These are phyloP conservation scores for Penicillium coprophilum DNA, from an alignment of 495 filamentous ascomycete genomes.

Conservation along the genomic window DNA sequence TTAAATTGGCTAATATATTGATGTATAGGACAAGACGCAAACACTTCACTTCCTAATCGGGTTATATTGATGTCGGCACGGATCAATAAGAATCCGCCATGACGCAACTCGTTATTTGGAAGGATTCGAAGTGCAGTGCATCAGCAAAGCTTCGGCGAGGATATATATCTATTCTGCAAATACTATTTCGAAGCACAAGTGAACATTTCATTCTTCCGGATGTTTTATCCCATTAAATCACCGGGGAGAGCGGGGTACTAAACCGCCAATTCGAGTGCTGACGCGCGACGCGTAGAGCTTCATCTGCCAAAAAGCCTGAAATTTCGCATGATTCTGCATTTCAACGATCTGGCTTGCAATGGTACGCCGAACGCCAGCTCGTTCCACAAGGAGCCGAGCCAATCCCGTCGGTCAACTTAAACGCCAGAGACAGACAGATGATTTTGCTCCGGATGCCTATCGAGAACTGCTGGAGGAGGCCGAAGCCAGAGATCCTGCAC, in stretches of 20 bases:
- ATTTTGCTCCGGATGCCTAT: constrained; percentile 56
- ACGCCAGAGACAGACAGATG: constrained; percentile 12
- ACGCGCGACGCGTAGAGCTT: constrained; percentile 10
- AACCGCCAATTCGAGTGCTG: background rate
- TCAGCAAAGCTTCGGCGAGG: background rate
- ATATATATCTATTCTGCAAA: background rate
- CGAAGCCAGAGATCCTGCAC: constrained; percentile 41
- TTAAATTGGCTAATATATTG: background rate
- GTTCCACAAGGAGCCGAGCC: constrained; percentile 17
- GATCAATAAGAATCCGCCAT: constrained; percentile 11
- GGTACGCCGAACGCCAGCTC: constrained; percentile 24
- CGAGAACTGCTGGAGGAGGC: constrained; percentile 68
- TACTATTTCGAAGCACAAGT: background rate
- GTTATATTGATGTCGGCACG: constrained; percentile 15
- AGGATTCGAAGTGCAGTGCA: background rate
- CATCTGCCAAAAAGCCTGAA: background rate
- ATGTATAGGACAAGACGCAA: background rate
- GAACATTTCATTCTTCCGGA: background rate
- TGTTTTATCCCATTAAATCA: background rate
- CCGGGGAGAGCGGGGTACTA: background rate
- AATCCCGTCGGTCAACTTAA: constrained; percentile 18
- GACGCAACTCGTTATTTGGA: constrained; percentile 9
- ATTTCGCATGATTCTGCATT: constrained; percentile 10
- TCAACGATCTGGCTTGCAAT: constrained; percentile 10
- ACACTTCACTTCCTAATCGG: constrained; percentile 7